Conservation (phyloP, 768 basidiomycete species). For the Gymnopilus junonius region DNA sequence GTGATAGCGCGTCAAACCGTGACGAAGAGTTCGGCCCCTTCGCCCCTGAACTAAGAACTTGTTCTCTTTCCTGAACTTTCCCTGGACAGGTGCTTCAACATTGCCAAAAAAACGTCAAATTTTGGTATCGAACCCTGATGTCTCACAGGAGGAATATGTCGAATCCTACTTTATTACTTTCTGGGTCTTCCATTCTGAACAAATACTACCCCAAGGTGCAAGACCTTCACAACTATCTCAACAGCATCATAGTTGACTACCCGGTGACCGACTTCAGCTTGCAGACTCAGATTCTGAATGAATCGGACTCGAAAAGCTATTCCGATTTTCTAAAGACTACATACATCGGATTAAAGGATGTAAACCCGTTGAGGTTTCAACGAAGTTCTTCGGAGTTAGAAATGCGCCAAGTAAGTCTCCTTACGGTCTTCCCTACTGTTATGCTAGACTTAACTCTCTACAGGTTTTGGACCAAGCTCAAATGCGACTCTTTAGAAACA, state of each 20-base stretch:
- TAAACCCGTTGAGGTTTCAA: conserved; percentile 20
- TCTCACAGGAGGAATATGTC: background rate
- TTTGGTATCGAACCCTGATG: background rate
- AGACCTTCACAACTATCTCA: conserved; percentile 43
- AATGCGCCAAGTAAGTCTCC: conserved; percentile 55
- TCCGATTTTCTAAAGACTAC: conserved; percentile 40
- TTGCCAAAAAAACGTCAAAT: background rate
- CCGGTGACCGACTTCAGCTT: background rate
- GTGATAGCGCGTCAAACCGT: background rate
- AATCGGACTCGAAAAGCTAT: conserved; percentile 11
- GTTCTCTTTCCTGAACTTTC: background rate
- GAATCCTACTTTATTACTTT: background rate
- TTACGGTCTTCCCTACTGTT: background rate
- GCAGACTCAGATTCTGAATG: background rate
- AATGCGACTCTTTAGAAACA: conserved; percentile 50
- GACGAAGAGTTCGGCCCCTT: too few relatives aligned
- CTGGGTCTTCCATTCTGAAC: conserved; percentile 38
- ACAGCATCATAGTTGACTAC: conserved; percentile 36
- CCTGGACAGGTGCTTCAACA: background rate
- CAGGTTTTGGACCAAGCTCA: conserved; percentile 70
- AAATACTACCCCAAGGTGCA: conserved; percentile 49
- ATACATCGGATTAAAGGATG: conserved; percentile 44
- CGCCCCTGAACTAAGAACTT: background rate
- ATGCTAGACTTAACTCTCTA: background rate
- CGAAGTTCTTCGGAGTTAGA: conserved; percentile 46